Base-by-base conservation (phyloP, 2,329 filamentous ascomycete species). In the Nemania serpens region DNA sequence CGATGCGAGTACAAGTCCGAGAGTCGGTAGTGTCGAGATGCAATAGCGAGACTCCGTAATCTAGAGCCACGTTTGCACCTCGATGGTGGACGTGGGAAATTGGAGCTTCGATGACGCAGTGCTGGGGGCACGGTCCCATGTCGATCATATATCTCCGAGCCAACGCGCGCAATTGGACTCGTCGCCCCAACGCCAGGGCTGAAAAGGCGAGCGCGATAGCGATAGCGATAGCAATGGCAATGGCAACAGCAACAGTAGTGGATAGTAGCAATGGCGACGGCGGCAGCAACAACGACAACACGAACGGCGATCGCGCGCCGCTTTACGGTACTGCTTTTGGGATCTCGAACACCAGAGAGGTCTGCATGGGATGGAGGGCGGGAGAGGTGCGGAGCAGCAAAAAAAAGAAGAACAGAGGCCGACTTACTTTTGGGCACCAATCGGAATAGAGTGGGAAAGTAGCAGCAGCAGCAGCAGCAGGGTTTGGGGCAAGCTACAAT, bases 351-450 rank as follows among this genome's bases (percentile, higher is more conserved):
- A 66, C 67, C 54, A 61, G 66, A 39, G 36, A n/a, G 33, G 57
- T 29, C 20, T 39, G 48, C 47, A 47, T 36, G 15, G 36, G 52
- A 42, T 20, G 11, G 33, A 6, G 36, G 37, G 51, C 39, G 42
- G 46, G 25, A 11, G 59, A 63, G 29, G 52, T 57, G 60, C 58
- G 47, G 55, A 56, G 29, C 57, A 13, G 29, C n/a, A 17, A 34
- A 50, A 56, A 47, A 43, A 47, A 49, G n/a, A n/a, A n/a, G n/a
- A 64, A 58, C 58, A 65, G 67, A 67, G 67, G 46, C 63, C 67
- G 65, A 82, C 80, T 82, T 75, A 82, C 80, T 82, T 82, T 82
- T 82, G 75, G 75, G 79, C 79, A 79, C 79, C 79, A 77, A 80
- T 71, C 69, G 63, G 64, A 67, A 68, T 62, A 68, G 61, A 68